These are phyloP conservation scores for Wickerhamomyces queroliae DNA, from an alignment of 805 yeast genomes.

Conservation along the genomic window DNA sequence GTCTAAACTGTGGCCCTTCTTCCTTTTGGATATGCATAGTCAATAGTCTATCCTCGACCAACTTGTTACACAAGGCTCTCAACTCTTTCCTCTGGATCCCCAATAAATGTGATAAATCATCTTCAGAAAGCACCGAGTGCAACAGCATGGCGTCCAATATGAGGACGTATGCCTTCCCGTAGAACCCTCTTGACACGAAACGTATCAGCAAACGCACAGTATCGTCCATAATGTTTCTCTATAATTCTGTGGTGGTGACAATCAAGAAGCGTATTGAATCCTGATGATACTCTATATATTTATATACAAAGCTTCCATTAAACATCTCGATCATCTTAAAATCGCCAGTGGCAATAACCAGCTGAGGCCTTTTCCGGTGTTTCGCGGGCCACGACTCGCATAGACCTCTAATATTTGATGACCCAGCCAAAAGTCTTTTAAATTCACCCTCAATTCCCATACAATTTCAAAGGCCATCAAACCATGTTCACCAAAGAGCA, in stretches of 20 bases:
- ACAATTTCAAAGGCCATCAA: no score
- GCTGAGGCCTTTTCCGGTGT: no score
- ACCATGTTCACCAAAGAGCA: slow-evolving; percentile 43
- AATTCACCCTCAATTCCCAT: no score
- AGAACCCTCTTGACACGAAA: slow-evolving; percentile 82
- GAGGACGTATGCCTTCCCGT: slow-evolving; percentile 75
- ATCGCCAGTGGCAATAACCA: no score
- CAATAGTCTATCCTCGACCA: slow-evolving; percentile 80
- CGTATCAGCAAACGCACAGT: slow-evolving; percentile 48
- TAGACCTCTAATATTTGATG: no score
- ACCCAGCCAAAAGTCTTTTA: no score
- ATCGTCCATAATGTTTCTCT: slow-evolving; percentile 27
- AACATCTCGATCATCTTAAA: no score
- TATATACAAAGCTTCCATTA: no score
- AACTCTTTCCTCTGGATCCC: slow-evolving; percentile 85
- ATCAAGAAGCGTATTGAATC: no score
- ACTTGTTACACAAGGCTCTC: slow-evolving; percentile 71
- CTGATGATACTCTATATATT: no score
- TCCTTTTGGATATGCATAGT: slow-evolving; percentile 69
- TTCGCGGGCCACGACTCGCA: no score
- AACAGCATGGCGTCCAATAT: slow-evolving; percentile 81
- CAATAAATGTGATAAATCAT: slow-evolving; percentile 74
- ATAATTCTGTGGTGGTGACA: no score
- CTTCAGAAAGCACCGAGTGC: slow-evolving; percentile 90
- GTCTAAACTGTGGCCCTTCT: slow-evolving; percentile 56